These are phyloP conservation scores for Chernovozyma sophiae-reginae DNA, from an alignment of 1,139 yeast species.

Conservation along the genomic window DNA sequence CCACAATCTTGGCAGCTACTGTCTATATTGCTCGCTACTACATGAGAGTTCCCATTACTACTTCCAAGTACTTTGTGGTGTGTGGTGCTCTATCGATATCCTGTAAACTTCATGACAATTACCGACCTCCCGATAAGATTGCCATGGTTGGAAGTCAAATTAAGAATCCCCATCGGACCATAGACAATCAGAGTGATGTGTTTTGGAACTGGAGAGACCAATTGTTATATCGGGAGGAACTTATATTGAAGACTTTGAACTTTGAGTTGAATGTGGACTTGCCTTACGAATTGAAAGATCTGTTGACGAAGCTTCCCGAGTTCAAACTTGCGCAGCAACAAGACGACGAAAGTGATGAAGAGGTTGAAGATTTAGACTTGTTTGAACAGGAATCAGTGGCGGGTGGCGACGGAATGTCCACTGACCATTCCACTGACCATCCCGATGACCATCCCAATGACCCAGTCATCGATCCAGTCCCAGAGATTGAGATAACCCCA, in stretches of 20 bases:
- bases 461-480: no score
- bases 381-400: constrained; percentile 1
- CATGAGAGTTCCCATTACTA: constrained; percentile 41
- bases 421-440: background rate
- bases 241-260: constrained; percentile 35
- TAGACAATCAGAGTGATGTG: constrained; percentile 39
- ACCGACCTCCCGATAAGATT: constrained; percentile 41
- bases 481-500: background rate
- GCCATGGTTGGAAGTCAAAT: constrained; percentile 37
- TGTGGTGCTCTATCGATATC: constrained; percentile 44
- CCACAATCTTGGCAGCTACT: constrained; percentile 42
- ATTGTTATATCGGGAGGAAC: constrained; percentile 40
- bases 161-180: constrained; percentile 27
- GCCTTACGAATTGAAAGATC: constrained; percentile 36
- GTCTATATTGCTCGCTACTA: constrained; percentile 39
- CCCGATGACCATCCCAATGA: no score
- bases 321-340: constrained; percentile 1
- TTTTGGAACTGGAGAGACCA: constrained; percentile 50
- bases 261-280: constrained; percentile 38
- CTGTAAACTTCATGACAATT: constrained; percentile 41
- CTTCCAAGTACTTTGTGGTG: constrained; percentile 45
- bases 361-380: constrained; percentile 2
- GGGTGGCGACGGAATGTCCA: background rate
- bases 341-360: constrained; percentile 4
- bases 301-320: constrained; percentile 12